Evolutionary conservation across 2,329 filamentous ascomycete species (phyloP).

Genomic region (Colletotrichum musicola): DNA sequence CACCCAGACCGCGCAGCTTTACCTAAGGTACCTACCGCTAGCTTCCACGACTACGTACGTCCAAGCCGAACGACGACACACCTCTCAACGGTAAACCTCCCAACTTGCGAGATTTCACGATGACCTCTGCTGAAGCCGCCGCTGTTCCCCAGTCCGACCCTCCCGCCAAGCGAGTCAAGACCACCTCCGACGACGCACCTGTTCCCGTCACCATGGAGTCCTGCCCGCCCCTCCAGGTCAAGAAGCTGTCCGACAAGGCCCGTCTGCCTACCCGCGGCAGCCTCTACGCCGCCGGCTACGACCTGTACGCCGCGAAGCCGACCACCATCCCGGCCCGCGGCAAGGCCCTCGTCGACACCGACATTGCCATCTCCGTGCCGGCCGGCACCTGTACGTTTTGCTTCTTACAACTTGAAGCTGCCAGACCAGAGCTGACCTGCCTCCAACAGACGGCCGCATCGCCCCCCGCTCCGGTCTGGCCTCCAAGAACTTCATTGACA

Average conservation of each 20-base stretch:
- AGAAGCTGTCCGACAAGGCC: slow-evolving; percentile 87
- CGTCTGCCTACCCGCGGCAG: slow-evolving; percentile 89
- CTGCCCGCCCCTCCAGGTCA: slow-evolving; percentile 80
- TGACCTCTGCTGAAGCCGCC: slow-evolving; percentile 48
- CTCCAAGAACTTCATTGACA: slow-evolving; percentile 95
- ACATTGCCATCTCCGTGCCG: slow-evolving; percentile 91
- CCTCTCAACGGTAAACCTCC: slow-evolving; percentile 2
- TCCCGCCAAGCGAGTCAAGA: slow-evolving; percentile 84
- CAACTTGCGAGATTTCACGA: slow-evolving; percentile 25
- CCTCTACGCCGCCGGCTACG: slow-evolving; percentile 91
- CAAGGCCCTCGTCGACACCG: slow-evolving; percentile 89
- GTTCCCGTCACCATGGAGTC: slow-evolving; percentile 52
- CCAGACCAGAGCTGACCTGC: background rate
- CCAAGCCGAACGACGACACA: background rate
- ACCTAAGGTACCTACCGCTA: slow-evolving; percentile 1
- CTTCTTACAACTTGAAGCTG: background rate
- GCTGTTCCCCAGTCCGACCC: slow-evolving; percentile 73
- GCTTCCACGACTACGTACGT: background rate
- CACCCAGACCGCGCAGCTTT: slow-evolving; percentile 10
- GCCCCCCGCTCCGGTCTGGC: slow-evolving; percentile 93
- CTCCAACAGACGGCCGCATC: slow-evolving; percentile 80
- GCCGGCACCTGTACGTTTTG: slow-evolving; percentile 82
- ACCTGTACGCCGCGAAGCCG: slow-evolving; percentile 84
- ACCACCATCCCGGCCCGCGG: slow-evolving; percentile 84
- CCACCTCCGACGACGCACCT: slow-evolving; percentile 52